These are phyloP conservation scores for Pichia sp. DNA, from an alignment of 1,139 yeast species.

Conservation along the genomic window DNA sequence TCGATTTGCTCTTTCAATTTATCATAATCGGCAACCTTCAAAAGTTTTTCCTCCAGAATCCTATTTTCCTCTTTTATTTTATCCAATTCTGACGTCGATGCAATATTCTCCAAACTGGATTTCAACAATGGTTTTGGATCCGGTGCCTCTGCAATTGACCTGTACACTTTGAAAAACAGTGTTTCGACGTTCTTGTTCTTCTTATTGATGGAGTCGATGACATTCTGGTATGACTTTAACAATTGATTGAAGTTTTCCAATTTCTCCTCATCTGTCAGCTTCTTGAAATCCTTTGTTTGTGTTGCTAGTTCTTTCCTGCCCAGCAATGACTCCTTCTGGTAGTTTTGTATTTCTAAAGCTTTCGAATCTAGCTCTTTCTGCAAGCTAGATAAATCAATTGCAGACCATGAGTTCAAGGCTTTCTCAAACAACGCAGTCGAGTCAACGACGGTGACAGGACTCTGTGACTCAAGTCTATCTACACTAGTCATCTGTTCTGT, in stretches of 20 bases:
- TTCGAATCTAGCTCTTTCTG: slow-evolving; percentile 72
- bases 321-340: slow-evolving; percentile 61
- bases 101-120: slow-evolving; percentile 63
- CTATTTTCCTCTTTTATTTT: slow-evolving; percentile 51
- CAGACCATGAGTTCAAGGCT: slow-evolving; percentile 76
- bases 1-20: slow-evolving; percentile 59
- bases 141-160: slow-evolving; percentile 81
- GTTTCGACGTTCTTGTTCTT: slow-evolving; percentile 72
- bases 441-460: slow-evolving; percentile 8
- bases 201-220: slow-evolving; percentile 76
- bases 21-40: slow-evolving; percentile 73
- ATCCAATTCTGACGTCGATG: slow-evolving; percentile 43
- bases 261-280: slow-evolving; percentile 61
- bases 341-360: slow-evolving; percentile 66
- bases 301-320: slow-evolving; percentile 74
- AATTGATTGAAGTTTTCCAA: slow-evolving; percentile 60
- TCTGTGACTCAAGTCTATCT: background rate
- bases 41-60: slow-evolving; percentile 54
- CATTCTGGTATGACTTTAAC: slow-evolving; percentile 80
- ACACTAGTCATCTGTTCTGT: background rate
- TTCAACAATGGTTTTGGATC: slow-evolving; percentile 85
- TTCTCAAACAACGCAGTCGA: slow-evolving; percentile 38
- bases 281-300: slow-evolving; percentile 78
- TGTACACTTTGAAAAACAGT: slow-evolving; percentile 68
- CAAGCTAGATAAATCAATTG: slow-evolving; percentile 60